phyloP scores from a whole-genome alignment of 306 rosid species.

The barrel medic (Medicago truncatula) region MtrunA17r5.0-ANR NC_053042.1:5452501-5453000 shows the following conservation, averaged over 20 bases:
- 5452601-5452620: constrained; percentile 63
- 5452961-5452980: constrained; percentile 46
- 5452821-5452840: constrained; percentile 58
- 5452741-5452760: constrained; percentile 75
- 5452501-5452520: constrained; percentile 68
- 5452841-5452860: constrained; percentile 66
- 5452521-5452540: constrained; percentile 53
- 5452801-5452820: constrained; percentile 62
- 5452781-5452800: constrained; percentile 47
- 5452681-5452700: constrained; percentile 60
- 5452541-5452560: constrained; percentile 71
- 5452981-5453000: constrained; percentile 21
- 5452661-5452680: constrained; percentile 52
- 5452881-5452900: constrained; percentile 84
- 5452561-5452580: constrained; percentile 49
- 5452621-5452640: constrained; percentile 71
- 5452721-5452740: constrained; percentile 56
- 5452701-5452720: constrained; percentile 62
- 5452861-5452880: constrained; percentile 77
- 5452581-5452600: constrained; percentile 51
- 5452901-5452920: constrained; percentile 57
- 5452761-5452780: constrained; percentile 65
- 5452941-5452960: constrained; percentile 59
- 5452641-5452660: constrained; percentile 65
- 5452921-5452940: constrained; percentile 64